Base-by-base conservation (phyloP, 164 flowering plant species). In the Litsea cubeba region DNA sequence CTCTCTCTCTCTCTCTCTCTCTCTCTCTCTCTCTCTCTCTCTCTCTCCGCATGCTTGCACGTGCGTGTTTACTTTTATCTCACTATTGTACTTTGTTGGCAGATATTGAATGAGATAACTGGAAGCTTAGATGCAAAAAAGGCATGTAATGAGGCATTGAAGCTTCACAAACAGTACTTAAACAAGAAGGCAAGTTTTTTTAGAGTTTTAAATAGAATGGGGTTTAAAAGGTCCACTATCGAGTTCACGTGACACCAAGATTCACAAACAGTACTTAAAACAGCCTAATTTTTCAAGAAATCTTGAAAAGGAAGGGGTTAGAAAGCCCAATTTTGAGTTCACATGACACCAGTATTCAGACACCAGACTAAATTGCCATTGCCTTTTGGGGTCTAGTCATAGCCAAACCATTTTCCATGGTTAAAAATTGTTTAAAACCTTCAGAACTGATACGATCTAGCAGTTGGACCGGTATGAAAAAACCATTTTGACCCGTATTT, bases 81-180 rank as follows among this genome's bases (percentile, higher is more conserved):
- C 28, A 69, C 66, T 23, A 20, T 70, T 50, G 65, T 67, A 50
- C 49, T 68, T 72, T 49, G 17, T 54, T 4, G 66, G n/a, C 85
- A 94, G 97, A 94, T 94, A 68, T 81, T 94, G 83, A 89, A 85
- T 57, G 93, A 90, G 49, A 84, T 85, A 62, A 92, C 90, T 26
- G 91, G 89, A 69, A 89, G 81, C 66, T 71, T 94, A 54, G 97
- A 94, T 80, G 98, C 92, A 11, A 89, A 87, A 75, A 91, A 91
- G 69, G 93, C 97, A 46, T 88, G 96, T 62, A 83, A 80, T 0
- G 90, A 85, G 74, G 97, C 98, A 67, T 69, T 94, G 83, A 90
- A 85, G 82, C 79, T 94, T 76, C 97, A 92, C 64, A 87, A 83
- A 60, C 92, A 89, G 84, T 93, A 87, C 76, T 74, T 90, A 74